Evolutionary conservation across 2,329 filamentous ascomycete genomes (phyloP), one percentile per base, ranked within the genome.

Genomic region (Colletotrichum tofieldiae): DNA sequence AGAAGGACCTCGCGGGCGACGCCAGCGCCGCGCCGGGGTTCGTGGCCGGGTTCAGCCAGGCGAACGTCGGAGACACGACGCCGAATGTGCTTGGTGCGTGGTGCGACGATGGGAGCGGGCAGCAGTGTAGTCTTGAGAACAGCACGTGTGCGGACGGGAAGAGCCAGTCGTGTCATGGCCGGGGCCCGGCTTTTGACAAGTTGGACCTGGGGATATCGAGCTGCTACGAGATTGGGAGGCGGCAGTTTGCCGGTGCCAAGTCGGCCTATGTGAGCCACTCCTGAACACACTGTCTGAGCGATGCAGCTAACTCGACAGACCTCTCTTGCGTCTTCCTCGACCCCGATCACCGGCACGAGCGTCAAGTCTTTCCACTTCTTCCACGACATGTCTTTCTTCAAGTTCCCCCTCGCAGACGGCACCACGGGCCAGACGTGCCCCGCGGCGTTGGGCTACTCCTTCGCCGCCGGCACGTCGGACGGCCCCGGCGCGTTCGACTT

Each of bases 401-500:
- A 87, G 0, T 97, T 98, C 78, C 81, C 84, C 3, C 90, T 95
- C 1, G 88, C 92, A 0, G 94, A 97, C 76, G 93, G 93, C 56
- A 90, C 90, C 3, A 83, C 83, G 39, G 93, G 91, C 8, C 86
- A 84, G 61, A 97, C 95, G 0, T 98, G 96, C 77, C 92, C 95
- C 4, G 95, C 95, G 0, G 94, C 95, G 0, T 84, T 98, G 72
- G 96, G 96, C 7, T 97, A 96, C 79, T 95, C 93, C 0, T 98
- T 98, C 79, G 96, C 96, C 0, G 96, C 94, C 1, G 96, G 96
- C 14, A 98, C 96, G 0, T 94, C 94, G 0, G 96, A 98, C 80
- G 94, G 96, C 7, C 95, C 96, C 0, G 96, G 96, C 0, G 91
- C 91, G 0, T 97, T 98, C 77, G 96, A 98, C 82, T 98, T 98